Base-by-base conservation (phyloP, 208 protist genomes). In the Baffinella frigidus region DNA sequence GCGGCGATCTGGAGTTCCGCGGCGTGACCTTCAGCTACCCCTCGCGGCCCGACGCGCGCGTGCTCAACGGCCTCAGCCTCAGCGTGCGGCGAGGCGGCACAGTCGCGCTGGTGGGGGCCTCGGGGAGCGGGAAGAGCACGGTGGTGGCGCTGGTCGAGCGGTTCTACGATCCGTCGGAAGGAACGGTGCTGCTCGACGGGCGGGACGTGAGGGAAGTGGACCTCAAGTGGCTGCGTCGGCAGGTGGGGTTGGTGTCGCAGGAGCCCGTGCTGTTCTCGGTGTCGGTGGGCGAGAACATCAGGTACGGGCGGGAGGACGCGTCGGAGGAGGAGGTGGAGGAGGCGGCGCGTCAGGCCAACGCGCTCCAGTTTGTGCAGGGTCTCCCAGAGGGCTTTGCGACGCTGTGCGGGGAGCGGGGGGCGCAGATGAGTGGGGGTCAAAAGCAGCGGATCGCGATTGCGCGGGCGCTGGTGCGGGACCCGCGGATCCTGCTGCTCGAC, bases 211-310 rank as follows among this genome's bases (percentile, higher is more conserved):
- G 77, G 33, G 50, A 56, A 33, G 17, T 87, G 48, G 35, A 87
- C 44, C 27, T 87, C 77, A 87, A 87, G 77, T 87, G 77, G 77
- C 77, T 87, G 7, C 77, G 77, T 10, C 35, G 24, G 77, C 77
- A 87, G 48, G 35, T 87, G 27, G 35, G 20, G 48, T 14, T 87
- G n/a, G 77, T 87, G 7, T 87, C 77, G 50, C 96, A 97, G 94
- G 96, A 97, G 93, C 96, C 96, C 4, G 93, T 96, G n/a, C 72
- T 92, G 14, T 92, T 92, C 50, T 20, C 87, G 3, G 87, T 38
- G 3, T 81, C 87, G 27, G 80, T 92, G 38, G 27, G 10, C 27
- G 87, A 92, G 41, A 96, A 96, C 92, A 94, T 96, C 38, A 30
- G 39, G 56, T 96, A 95, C 91, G 94, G 93, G 43, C 24, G 61